A percentile compares a stretch with the other conserved stretches of the same genome.
Evolutionary conservation across 2,329 filamentous ascomycete species (phyloP).

Genomic region (Colletotrichum sp.): DNA sequence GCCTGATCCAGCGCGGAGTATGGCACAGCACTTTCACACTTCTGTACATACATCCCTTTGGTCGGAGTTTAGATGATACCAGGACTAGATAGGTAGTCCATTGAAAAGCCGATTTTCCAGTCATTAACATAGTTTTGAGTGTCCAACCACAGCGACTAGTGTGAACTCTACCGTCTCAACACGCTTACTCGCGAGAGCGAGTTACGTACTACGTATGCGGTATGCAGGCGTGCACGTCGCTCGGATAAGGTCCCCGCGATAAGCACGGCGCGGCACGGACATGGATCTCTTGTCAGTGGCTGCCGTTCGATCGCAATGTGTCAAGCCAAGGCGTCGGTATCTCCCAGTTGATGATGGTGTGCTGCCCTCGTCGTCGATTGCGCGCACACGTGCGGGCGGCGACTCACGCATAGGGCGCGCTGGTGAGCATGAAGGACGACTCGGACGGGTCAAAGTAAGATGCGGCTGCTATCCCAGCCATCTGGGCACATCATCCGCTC

Average conservation of each 20-base stretch:
- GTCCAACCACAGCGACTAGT: background rate
- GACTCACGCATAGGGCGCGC: background rate
- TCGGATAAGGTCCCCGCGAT: background rate
- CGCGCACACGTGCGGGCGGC: background rate
- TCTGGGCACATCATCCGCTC: background rate
- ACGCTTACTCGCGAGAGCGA: background rate
- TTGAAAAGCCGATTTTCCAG: background rate
- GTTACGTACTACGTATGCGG: background rate
- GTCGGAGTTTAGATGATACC: slow-evolving; percentile 9
- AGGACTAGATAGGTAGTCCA: background rate
- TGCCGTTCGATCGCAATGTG: background rate
- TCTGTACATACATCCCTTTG: slow-evolving; percentile 4
- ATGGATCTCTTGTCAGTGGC: background rate
- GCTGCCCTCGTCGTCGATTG: background rate
- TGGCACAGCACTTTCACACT: background rate
- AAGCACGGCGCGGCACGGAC: background rate
- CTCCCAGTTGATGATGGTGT: background rate
- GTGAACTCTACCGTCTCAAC: background rate
- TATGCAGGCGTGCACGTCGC: background rate
- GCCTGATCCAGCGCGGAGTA: background rate
- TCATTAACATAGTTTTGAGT: background rate
- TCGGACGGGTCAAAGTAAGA: background rate
- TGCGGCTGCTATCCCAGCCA: background rate
- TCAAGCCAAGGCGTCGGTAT: background rate
- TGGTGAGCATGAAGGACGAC: background rate